A percentile compares a stretch with the other conserved stretches of the same genome.
Conservation (phyloP, 176 grass and related monocot genomes). For the Miscanthus lutarioriparius region DNA sequence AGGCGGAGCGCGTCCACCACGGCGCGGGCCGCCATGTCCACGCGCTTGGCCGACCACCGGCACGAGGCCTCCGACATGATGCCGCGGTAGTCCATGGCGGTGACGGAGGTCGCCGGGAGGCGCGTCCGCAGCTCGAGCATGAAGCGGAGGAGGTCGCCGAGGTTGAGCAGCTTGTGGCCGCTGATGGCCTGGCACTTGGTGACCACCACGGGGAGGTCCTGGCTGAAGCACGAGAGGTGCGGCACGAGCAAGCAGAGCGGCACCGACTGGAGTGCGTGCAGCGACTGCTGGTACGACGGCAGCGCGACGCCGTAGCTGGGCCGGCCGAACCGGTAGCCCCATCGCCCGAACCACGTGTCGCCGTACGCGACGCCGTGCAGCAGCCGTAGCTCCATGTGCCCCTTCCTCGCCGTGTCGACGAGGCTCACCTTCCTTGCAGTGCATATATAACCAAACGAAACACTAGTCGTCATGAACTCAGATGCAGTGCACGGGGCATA, state of each 20-base stretch:
- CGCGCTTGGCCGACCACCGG: constrained; percentile 86
- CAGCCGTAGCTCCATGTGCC: constrained; percentile 70
- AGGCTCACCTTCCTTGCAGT: constrained; percentile 74
- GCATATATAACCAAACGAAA: not conserved
- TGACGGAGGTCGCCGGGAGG: constrained; percentile 50
- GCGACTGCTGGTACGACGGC: constrained; percentile 68
- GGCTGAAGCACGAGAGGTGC: constrained; percentile 49
- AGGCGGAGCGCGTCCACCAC: constrained; percentile 85
- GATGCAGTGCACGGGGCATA: not conserved
- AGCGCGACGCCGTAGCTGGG: constrained; percentile 66
- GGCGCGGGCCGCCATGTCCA: constrained; percentile 77
- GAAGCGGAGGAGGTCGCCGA: constrained; percentile 79
- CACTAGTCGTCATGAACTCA: not conserved
- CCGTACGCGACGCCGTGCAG: constrained; percentile 76
- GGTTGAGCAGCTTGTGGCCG: constrained; percentile 51
- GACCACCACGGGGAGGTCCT: constrained; percentile 64
- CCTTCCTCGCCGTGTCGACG: constrained; percentile 68
- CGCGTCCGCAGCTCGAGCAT: constrained; percentile 78
- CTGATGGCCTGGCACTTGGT: constrained; percentile 82
- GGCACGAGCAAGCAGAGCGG: constrained; percentile 63
- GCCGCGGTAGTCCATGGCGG: constrained; percentile 69
- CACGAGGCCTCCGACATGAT: constrained; percentile 70
- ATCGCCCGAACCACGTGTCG: constrained; percentile 81
- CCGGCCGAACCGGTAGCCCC: constrained; percentile 74
- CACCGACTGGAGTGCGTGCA: constrained; percentile 57